These are phyloP conservation scores for Amniculicola lignicola DNA, from an alignment of 495 filamentous ascomycete species.

Conservation along the genomic window DNA sequence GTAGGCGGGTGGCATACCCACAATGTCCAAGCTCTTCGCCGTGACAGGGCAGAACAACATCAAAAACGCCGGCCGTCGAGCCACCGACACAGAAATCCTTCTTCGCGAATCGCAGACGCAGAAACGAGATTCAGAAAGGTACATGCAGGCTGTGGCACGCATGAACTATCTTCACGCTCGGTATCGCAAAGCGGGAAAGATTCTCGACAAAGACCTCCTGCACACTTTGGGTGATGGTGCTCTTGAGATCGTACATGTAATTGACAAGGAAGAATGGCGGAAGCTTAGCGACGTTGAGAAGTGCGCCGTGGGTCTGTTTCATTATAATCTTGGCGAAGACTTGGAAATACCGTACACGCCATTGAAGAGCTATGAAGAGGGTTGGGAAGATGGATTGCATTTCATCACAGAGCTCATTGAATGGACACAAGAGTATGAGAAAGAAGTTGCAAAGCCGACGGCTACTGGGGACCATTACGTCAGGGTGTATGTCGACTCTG, in stretches of 20 bases:
- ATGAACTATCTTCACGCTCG: neutral
- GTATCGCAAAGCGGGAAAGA: neutral
- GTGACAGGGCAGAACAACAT: slow-evolving; percentile 1
- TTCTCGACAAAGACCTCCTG: neutral
- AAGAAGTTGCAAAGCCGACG: slow-evolving; percentile 7
- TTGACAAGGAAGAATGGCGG: neutral
- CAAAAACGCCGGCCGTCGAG: slow-evolving; percentile 1
- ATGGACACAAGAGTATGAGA: slow-evolving; percentile 7
- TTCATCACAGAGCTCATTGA: slow-evolving; percentile 3
- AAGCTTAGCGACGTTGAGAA: slow-evolving; percentile 1
- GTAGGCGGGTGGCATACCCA: slow-evolving; percentile 6
- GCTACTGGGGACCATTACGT: slow-evolving; percentile 5
- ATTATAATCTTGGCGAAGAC: slow-evolving; percentile 9
- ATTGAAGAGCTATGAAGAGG: slow-evolving; percentile 1
- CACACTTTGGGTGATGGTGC: neutral
- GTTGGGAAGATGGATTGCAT: slow-evolving; percentile 7
- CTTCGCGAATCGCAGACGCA: neutral
- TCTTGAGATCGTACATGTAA: neutral
- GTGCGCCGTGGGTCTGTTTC: neutral
- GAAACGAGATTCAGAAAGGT: neutral
- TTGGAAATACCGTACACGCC: slow-evolving; percentile 5
- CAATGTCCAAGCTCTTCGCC: slow-evolving; percentile 6
- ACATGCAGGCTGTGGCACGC: neutral
- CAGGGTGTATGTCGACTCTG: slow-evolving; percentile 5
- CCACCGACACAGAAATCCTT: neutral